Evolutionary conservation across 192 early-diverging fungal species (phyloP).

Genomic region (Linderina pennispora): DNA sequence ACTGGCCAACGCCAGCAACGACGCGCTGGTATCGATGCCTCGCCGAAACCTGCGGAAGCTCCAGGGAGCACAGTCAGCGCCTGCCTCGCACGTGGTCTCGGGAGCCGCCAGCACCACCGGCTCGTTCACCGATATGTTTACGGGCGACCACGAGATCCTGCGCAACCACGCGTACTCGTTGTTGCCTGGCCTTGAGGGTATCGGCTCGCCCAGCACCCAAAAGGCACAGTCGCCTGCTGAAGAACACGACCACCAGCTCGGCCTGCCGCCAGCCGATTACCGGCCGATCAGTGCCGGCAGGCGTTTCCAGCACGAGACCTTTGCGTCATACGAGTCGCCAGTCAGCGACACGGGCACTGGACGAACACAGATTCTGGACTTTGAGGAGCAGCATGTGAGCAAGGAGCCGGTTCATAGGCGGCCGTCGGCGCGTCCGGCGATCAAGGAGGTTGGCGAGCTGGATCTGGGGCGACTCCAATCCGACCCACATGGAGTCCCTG

Average conservation of each 20-base stretch:
- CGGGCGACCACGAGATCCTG: too few species aligned
- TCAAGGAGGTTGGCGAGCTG: constrained; percentile 32
- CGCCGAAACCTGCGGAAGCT: too few species aligned
- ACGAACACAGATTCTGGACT: constrained; percentile 38
- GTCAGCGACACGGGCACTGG: constrained; percentile 38
- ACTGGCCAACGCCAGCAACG: too few species aligned
- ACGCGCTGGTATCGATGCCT: too few species aligned
- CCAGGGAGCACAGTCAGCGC: too few species aligned
- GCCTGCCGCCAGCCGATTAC: background rate
- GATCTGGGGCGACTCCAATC: constrained; percentile 17
- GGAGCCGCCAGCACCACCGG: too few species aligned
- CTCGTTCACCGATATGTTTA: too few species aligned
- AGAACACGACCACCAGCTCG: constrained; percentile 1
- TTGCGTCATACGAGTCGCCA: constrained; percentile 24
- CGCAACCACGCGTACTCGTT: constrained; percentile 2
- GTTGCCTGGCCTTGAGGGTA: background rate
- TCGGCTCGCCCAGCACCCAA: background rate
- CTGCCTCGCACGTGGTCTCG: too few species aligned
- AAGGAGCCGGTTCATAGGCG: constrained; percentile 2
- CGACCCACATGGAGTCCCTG: background rate
- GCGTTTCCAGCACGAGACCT: too few species aligned
- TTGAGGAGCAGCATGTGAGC: constrained; percentile 25
- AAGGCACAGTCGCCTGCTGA: background rate
- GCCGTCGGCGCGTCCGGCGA: constrained; percentile 35
- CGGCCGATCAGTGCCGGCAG: too few species aligned